Base-by-base conservation (phyloP, 73 alveolate genomes). In the Blepharisma stoltei region DNA sequence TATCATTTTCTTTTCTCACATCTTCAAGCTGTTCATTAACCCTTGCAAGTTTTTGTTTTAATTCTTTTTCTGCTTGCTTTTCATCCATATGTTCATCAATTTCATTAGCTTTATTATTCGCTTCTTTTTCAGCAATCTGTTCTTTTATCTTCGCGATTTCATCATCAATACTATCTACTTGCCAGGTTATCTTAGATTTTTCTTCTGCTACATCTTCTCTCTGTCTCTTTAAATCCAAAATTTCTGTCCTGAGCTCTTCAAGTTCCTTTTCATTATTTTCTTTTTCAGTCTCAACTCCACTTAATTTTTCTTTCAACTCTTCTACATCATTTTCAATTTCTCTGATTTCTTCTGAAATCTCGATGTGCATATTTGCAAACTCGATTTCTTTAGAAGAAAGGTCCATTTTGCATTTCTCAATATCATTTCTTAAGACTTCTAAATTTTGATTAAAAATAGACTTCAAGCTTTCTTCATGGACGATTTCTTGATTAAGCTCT, bases 1-100 rank as follows among this genome's bases (percentile, higher is more conserved):
- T 60, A 14, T 60, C 73, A 60, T 60, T 60, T 60, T 60, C 73
- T 38, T 60, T 60, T 38, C 23, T 60, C 73, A 60, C 14, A 60
- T 60, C 73, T 25, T 60, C 23, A 20, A 14, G 41, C 3, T 32
- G 41, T 32, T 32, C 41, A 32, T 32, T 0, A 32, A 32, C 41
- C 41, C 41, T 32, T 32, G 41, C 41, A 32, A 32, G 41, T 32
- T 32, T 32, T 32, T 32, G 41, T 32, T 32, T 32, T 9, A 60
- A 38, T 20, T 38, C 46, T 8, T 60, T 38, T 60, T 14, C 14
- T 1, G 23, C 46, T 14, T 25, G 14, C 2, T n/a, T 25, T 25
- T 38, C 23, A 20, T n/a, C 14, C 11, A 60, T n/a, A 25, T 60
- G 18, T 60, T 60, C 73, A 60, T 14, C 48, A 2, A 14, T 38